Evolutionary conservation across 352 stramenopile species (phyloP).

Genomic region (Globisporangium orthogonon): DNA sequence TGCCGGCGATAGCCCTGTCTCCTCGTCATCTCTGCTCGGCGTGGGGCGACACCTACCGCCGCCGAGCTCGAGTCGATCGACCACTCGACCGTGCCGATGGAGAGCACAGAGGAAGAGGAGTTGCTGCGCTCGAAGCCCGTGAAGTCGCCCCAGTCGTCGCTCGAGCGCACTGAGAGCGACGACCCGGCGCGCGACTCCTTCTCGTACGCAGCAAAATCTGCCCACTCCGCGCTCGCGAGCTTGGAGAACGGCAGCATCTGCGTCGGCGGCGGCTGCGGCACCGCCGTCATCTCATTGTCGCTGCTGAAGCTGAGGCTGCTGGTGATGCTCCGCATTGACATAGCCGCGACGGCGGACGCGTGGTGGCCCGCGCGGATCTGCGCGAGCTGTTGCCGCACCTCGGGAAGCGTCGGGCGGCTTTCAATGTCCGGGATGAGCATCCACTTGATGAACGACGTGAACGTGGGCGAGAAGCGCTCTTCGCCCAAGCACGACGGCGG

Average conservation of each 20-base stretch:
- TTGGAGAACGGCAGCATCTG: conserved; percentile 16
- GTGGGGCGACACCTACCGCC: not conserved
- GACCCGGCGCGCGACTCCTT: conserved; percentile 7
- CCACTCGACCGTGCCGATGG: conserved; percentile 8
- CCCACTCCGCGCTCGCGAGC: conserved; percentile 19
- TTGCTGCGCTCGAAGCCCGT: conserved; percentile 11
- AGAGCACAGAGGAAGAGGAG: conserved; percentile 9
- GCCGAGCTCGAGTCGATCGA: conserved; percentile 2
- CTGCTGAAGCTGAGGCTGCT: not conserved
- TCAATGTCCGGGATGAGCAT: conserved; percentile 60
- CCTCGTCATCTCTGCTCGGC: not conserved
- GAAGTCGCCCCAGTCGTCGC: conserved; percentile 14
- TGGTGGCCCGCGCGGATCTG: conserved; percentile 8
- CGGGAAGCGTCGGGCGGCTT: conserved; percentile 53
- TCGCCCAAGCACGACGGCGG: not conserved
- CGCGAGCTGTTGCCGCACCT: conserved; percentile 26
- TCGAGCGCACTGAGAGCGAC: conserved; percentile 8
- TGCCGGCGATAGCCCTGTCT: conserved; percentile 10
- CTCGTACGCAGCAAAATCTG: conserved; percentile 23
- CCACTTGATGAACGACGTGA: conserved; percentile 56
- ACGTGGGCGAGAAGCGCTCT: conserved; percentile 43
- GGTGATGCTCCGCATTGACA: not conserved
- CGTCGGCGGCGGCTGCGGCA: conserved; percentile 4
- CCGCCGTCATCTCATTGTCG: not conserved
- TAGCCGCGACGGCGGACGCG: too few species aligned